Evolutionary conservation across 2,329 filamentous ascomycete genomes (phyloP).

Genomic region (Ambrosiella xylebori): DNA sequence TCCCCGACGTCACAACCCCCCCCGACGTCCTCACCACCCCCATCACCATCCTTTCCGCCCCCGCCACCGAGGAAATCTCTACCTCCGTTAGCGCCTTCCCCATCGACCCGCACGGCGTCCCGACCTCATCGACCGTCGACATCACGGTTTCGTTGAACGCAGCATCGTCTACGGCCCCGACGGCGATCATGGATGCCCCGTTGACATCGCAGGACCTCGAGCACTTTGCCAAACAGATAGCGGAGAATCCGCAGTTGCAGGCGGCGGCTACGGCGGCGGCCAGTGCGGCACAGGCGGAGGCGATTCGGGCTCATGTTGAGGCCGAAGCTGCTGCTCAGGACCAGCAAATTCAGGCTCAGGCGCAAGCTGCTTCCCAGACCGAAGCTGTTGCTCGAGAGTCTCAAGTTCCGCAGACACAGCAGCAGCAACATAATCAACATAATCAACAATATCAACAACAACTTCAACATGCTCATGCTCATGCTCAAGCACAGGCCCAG

Average conservation of each 20-base stretch:
- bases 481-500: conserved; percentile 1
- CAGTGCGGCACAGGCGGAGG: conserved; percentile 2
- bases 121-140: background rate
- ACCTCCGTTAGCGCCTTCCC: background rate
- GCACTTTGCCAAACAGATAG: background rate
- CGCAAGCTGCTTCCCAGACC: conserved; percentile 5
- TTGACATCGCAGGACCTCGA: background rate
- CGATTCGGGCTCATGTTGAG: background rate
- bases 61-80: conserved; percentile 1
- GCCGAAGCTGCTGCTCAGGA: background rate
- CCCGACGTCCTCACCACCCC: background rate
- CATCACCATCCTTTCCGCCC: conserved; percentile 1
- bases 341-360: background rate
- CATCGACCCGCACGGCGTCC: background rate
- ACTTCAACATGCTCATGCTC: conserved; percentile 1
- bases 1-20: background rate
- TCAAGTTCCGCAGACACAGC: background rate
- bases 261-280: background rate
- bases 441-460: background rate
- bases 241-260: background rate
- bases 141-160: background rate
- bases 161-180: background rate
- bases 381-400: background rate
- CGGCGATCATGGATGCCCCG: background rate
- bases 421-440: background rate